Evolutionary conservation across 805 yeast genomes (phyloP).

Genomic region (Wickerhamiella sergipiensis): DNA sequence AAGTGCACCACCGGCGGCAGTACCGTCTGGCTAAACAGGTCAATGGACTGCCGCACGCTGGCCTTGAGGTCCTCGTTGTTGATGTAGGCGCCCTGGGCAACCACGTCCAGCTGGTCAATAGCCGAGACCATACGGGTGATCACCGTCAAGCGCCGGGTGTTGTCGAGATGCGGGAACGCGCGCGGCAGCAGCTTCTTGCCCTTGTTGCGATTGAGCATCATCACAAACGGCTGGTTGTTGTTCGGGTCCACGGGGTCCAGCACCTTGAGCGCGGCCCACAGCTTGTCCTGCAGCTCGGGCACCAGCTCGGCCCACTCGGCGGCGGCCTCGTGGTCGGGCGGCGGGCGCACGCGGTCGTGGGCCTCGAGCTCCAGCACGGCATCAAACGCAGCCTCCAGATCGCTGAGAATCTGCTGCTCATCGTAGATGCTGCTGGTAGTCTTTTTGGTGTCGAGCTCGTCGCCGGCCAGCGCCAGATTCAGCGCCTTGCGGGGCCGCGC

Average conservation of each 20-base stretch:
- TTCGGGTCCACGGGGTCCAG: conserved; percentile 14
- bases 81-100: conserved; percentile 63
- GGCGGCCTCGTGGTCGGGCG: conserved; percentile 18
- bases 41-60: conserved; percentile 45
- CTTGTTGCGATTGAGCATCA: conserved; percentile 70
- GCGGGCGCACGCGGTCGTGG: conserved; percentile 44
- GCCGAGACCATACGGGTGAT: conserved; percentile 69
- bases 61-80: conserved; percentile 19
- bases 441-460: conserved; percentile 24
- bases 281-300: conserved; percentile 23
- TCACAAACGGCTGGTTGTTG: conserved; percentile 58
- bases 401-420: conserved; percentile 42
- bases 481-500: conserved; percentile 20
- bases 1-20: conserved; percentile 74
- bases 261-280: conserved; percentile 72
- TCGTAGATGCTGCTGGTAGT: conserved; percentile 17
- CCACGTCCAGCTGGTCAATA: conserved; percentile 63
- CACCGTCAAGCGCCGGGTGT: conserved; percentile 64
- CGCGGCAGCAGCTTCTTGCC: conserved; percentile 84
- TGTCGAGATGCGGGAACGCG: conserved; percentile 64
- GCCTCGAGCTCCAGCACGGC: conserved; percentile 72
- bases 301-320: conserved; percentile 23
- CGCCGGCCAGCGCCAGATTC: conserved; percentile 23
- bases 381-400: conserved; percentile 67
- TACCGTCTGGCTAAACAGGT: conserved; percentile 65